A percentile compares a stretch with the other conserved stretches of the same genome.
These are phyloP conservation scores for Metschnikowia henanensis DNA, from an alignment of 805 yeast genomes.

Conservation along the genomic window DNA sequence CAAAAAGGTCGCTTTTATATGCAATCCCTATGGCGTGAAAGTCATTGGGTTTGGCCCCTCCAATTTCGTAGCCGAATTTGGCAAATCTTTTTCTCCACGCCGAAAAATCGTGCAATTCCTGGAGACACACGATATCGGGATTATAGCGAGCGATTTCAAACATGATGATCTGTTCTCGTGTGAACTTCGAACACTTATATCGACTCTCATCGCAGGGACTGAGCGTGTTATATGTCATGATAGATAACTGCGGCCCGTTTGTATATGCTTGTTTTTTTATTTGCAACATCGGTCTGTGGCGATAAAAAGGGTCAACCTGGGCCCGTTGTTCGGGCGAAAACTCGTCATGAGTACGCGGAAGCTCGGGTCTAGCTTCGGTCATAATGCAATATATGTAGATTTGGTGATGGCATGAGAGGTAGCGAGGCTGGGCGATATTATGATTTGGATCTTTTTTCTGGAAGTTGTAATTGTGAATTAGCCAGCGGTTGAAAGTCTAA, in stretches of 20 bases:
- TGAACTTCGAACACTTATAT: not conserved
- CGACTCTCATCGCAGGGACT: no score
- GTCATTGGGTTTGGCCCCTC: not conserved
- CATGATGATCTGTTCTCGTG: not conserved
- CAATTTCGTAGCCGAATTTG: conserved; percentile 2
- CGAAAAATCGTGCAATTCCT: not conserved
- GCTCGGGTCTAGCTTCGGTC: no score
- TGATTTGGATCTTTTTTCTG: no score
- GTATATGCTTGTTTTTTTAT: not conserved
- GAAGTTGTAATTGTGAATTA: no score
- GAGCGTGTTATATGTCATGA: conserved; percentile 6
- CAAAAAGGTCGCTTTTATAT: conserved; percentile 3
- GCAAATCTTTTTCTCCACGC: conserved; percentile 1
- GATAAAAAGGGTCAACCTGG: conserved; percentile 1
- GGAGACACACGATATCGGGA: conserved; percentile 5
- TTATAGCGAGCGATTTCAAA: conserved; percentile 2
- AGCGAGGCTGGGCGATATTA: no score
- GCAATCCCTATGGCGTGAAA: conserved; percentile 1
- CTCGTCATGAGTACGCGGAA: conserved; percentile 4
- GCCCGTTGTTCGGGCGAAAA: conserved; percentile 6
- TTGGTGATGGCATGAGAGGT: no score
- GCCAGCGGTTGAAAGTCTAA: no score
- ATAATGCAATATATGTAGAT: no score
- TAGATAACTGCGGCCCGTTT: conserved; percentile 2
- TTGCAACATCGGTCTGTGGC: not conserved